Conservation (phyloP, 2,329 filamentous ascomycete genomes). For the Juglanconis sp. region DNA sequence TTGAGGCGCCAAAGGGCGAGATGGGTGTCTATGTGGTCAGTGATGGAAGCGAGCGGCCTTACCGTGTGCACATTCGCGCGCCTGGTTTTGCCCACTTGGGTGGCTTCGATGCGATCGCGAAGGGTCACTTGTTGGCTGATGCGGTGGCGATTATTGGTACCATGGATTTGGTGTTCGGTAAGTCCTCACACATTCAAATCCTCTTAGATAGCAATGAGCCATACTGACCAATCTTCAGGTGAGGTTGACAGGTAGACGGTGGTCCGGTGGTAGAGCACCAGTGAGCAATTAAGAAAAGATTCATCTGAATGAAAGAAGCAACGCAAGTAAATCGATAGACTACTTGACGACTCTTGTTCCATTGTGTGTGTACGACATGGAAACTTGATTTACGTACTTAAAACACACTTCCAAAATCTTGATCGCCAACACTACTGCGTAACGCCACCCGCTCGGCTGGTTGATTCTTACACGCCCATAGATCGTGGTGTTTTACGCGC, state of each 20-base stretch:
- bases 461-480: too few species aligned
- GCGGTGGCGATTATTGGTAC: constrained; percentile 93
- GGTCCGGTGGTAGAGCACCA: constrained; percentile 15
- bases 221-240: constrained; percentile 42
- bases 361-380: constrained; percentile 7
- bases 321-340: constrained; percentile 15
- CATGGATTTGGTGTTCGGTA: constrained; percentile 87
- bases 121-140: constrained; percentile 91
- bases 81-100: constrained; percentile 93
- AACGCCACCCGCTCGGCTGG: too few species aligned
- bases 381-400: not conserved
- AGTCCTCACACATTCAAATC: constrained; percentile 30
- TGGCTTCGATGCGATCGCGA: constrained; percentile 89
- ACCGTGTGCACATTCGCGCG: constrained; percentile 95
- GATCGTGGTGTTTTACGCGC: too few species aligned
- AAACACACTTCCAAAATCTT: not conserved
- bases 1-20: constrained; percentile 99
- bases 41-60: constrained; percentile 93
- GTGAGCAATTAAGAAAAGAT: constrained; percentile 16
- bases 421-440: not conserved
- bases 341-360: not conserved
- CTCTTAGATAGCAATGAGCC: not conserved
- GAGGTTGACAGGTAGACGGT: constrained; percentile 57
- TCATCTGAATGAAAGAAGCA: constrained; percentile 23
- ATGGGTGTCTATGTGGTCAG: constrained; percentile 98